A percentile compares a stretch with the other conserved stretches of the same genome.
Conservation (phyloP, 371 early-diverging fungal species). For the Lichtheimia ramosa region DNA sequence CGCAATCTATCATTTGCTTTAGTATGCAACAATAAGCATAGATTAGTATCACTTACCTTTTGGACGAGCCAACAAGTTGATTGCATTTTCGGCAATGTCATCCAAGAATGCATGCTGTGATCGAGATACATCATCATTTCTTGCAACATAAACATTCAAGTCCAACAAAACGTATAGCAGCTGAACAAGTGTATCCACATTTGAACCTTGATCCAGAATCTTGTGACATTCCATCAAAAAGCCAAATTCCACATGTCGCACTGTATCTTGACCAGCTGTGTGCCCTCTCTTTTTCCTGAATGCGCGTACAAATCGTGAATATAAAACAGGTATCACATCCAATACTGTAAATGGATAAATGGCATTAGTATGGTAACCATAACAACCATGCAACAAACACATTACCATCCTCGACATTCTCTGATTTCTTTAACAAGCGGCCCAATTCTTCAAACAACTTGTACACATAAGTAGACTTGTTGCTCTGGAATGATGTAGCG, state of each 20-base stretch:
- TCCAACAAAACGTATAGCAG: conserved; percentile 26
- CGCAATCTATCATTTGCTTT: too few species aligned
- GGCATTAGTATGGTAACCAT: background rate
- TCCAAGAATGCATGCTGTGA: conserved; percentile 22
- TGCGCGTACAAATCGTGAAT: conserved; percentile 25
- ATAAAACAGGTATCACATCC: conserved; percentile 31
- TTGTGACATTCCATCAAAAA: conserved; percentile 29
- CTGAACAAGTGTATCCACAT: conserved; percentile 19
- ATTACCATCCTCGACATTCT: conserved; percentile 32
- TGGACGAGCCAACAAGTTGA: background rate
- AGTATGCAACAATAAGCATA: too few species aligned
- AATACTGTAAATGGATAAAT: conserved; percentile 15
- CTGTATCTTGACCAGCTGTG: conserved; percentile 27
- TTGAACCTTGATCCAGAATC: conserved; percentile 9
- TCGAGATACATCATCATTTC: conserved; percentile 37
- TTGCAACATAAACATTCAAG: conserved; percentile 30
- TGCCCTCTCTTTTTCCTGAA: conserved; percentile 35
- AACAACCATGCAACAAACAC: background rate
- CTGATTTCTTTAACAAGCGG: conserved; percentile 13
- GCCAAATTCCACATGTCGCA: conserved; percentile 40
- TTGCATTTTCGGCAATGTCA: conserved; percentile 16
- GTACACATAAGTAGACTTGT: conserved; percentile 30
- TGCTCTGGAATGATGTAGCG: background rate
- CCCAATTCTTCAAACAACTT: conserved; percentile 41
- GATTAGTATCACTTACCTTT: too few species aligned